Evolutionary conservation across 148 eudicot genomes (phyloP), one percentile per base, ranked within the genome.

Genomic region (Vaccinium corymbosum): DNA sequence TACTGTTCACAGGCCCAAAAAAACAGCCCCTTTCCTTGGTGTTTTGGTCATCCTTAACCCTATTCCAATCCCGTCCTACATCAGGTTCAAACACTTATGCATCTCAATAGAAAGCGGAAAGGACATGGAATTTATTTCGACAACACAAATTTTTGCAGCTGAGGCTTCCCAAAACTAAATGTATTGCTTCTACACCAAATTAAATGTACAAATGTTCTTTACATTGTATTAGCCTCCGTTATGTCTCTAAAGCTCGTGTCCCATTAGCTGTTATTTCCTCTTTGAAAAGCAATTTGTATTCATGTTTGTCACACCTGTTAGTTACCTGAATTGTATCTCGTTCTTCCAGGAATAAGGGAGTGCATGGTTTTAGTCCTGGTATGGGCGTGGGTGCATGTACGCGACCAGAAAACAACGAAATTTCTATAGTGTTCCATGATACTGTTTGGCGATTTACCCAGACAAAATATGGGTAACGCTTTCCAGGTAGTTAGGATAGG

Each of bases 191-290:
- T 59, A 19, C 64, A 19, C 64, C 64, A 59, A 59, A 59, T 10
- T 57, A 59, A 2, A 62, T 3, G 13, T 62, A n/a, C 11, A 22
- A 62, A 22, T n/a, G 10, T 62, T 62, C 29, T 59, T 59, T n/a
- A 59, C 64, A 59, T 57, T 59, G 64, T 59, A 59, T 59, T 8
- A 27, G 46, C 46, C 19, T 70, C 38, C 38, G 6, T 70, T 70
- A 32, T 32, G 20, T 29, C 19, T 12, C 1, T 27, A 70, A 70
- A 32, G 75, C 17, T 13, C 8, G 13, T 27, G 46, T 70, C 75
- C 75, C 75, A 70, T 32, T 29, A 70, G 29, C 19, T 70, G 12
- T 70, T 29, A 29, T 70, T 70, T 70, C 75, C 78, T 46, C 78
- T 76, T 17, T 46, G 25, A 50, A 12, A 48, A 76, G 79, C 51